These are phyloP conservation scores for Pythium monospermum DNA, from an alignment of 352 stramenopile species.

Conservation along the genomic window DNA sequence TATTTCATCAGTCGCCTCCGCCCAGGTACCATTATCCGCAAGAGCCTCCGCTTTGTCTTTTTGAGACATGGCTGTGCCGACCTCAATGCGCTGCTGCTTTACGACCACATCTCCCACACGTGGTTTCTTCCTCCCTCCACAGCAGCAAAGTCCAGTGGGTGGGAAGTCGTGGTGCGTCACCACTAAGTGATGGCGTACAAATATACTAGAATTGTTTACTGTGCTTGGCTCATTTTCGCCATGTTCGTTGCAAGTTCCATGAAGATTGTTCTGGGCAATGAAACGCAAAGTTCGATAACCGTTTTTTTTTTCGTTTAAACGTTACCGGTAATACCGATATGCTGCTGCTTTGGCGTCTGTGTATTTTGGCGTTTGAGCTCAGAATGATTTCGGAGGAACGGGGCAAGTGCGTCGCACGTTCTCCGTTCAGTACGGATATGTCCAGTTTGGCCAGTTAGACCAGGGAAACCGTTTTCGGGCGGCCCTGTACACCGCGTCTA, in stretches of 20 bases:
- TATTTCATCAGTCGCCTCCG: constrained; percentile 22
- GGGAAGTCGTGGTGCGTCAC: constrained; percentile 29
- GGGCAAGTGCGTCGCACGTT: constrained; percentile 10
- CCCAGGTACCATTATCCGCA: constrained; percentile 49
- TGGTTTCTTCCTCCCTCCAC: constrained; percentile 64
- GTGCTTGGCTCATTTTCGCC: neutral
- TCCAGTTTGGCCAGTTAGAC: constrained; percentile 11
- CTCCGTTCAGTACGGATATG: constrained; percentile 14
- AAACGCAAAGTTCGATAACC: neutral
- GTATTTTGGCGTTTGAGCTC: too few species aligned
- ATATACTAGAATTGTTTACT: neutral
- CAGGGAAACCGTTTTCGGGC: constrained; percentile 2
- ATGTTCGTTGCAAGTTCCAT: constrained; percentile 12
- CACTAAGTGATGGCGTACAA: neutral
- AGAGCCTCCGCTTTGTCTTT: constrained; percentile 57
- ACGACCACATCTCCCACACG: constrained; percentile 50
- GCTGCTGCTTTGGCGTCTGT: too few species aligned
- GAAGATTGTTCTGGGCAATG: constrained; percentile 6
- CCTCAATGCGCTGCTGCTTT: constrained; percentile 47
- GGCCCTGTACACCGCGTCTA: too few species aligned
- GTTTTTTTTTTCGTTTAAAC: too few species aligned
- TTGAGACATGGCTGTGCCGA: constrained; percentile 35
- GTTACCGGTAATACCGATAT: too few species aligned
- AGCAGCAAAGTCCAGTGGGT: constrained; percentile 10
- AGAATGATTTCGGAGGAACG: too few species aligned